These are phyloP conservation scores for Polytolypa hystricis DNA, from an alignment of 2,329 filamentous ascomycete genomes.

Conservation along the genomic window DNA sequence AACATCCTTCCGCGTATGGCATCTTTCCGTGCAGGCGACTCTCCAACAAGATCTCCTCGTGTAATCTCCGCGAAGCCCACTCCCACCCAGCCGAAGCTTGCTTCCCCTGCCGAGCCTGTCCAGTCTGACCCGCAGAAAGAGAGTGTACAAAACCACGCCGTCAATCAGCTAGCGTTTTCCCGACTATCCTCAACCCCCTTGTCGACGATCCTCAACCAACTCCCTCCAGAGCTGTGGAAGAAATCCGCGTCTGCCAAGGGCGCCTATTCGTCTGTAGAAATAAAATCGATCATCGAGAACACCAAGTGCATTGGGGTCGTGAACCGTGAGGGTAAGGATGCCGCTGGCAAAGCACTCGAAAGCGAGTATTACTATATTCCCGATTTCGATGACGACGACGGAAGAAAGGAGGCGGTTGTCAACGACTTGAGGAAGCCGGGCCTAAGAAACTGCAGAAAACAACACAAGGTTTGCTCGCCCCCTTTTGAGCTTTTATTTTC, in stretches of 20 bases:
- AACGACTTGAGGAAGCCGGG: slow-evolving; percentile 81
- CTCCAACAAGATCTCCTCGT: slow-evolving; percentile 43
- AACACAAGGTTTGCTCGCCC: slow-evolving; percentile 99
- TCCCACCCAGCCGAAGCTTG: slow-evolving; percentile 18
- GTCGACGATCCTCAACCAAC: slow-evolving; percentile 76
- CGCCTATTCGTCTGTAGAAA: slow-evolving; percentile 47
- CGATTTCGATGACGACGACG: slow-evolving; percentile 69
- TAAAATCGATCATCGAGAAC: slow-evolving; percentile 61
- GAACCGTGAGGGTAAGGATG: slow-evolving; percentile 82
- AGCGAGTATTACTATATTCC: slow-evolving; percentile 96
- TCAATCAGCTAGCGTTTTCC: slow-evolving; percentile 93
- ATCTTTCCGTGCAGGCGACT: slow-evolving; percentile 57
- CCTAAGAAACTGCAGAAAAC: slow-evolving; percentile 79
- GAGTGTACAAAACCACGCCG: slow-evolving; percentile 60
- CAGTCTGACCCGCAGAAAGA: slow-evolving; percentile 13
- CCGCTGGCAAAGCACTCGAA: slow-evolving; percentile 83
- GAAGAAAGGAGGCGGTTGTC: slow-evolving; percentile 70
- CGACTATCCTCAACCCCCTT: slow-evolving; percentile 83
- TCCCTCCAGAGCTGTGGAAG: slow-evolving; percentile 54
- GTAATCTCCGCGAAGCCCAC: slow-evolving; percentile 19
- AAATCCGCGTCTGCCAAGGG: slow-evolving; percentile 36
- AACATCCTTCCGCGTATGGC: slow-evolving; percentile 75
- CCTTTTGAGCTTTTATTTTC: slow-evolving; percentile 16
- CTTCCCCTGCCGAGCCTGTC: slow-evolving; percentile 14
- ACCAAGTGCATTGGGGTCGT: slow-evolving; percentile 81